Percentiles rank a stretch among this genome's conserved stretches.
Evolutionary conservation across 352 stramenopile species (phyloP).

Genomic region (Phytophthora podocarpi): DNA sequence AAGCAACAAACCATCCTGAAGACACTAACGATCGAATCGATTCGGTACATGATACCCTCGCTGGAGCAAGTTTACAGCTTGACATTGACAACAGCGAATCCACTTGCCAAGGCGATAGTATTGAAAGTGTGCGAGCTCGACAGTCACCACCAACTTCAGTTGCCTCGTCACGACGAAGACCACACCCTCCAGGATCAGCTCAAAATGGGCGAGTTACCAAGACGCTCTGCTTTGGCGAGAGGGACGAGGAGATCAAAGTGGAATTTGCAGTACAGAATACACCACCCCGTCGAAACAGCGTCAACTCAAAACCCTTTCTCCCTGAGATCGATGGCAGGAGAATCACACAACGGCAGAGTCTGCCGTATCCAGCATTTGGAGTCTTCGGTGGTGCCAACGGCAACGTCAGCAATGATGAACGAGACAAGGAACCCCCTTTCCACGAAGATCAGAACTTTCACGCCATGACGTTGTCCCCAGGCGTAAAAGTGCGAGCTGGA

Average conservation of each 20-base stretch:
- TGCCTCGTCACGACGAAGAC: constrained; percentile 7
- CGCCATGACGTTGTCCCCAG: constrained; percentile 34
- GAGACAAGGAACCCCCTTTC: constrained; percentile 1
- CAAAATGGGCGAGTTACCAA: neutral
- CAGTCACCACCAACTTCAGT: constrained; percentile 17
- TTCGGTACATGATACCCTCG: neutral
- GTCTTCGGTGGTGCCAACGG: neutral
- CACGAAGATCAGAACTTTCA: constrained; percentile 37
- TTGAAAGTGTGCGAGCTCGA: neutral
- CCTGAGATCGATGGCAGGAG: constrained; percentile 13
- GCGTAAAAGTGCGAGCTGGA: constrained; percentile 37
- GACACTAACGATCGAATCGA: no score
- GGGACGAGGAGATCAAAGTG: constrained; percentile 25
- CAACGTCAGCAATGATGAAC: neutral
- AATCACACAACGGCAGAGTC: constrained; percentile 1
- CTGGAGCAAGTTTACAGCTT: constrained; percentile 8
- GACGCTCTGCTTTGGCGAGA: constrained; percentile 20
- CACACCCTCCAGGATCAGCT: constrained; percentile 3
- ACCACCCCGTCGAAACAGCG: neutral
- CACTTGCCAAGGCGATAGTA: neutral
- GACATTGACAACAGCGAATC: constrained; percentile 14
- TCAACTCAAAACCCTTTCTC: constrained; percentile 10
- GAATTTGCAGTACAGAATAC: constrained; percentile 20
- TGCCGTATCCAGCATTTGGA: constrained; percentile 10
- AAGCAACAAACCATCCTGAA: constrained; percentile 18